Evolutionary conservation across 75 land plant species (phyloP).

Genomic region (Picea sitchensis): DNA sequence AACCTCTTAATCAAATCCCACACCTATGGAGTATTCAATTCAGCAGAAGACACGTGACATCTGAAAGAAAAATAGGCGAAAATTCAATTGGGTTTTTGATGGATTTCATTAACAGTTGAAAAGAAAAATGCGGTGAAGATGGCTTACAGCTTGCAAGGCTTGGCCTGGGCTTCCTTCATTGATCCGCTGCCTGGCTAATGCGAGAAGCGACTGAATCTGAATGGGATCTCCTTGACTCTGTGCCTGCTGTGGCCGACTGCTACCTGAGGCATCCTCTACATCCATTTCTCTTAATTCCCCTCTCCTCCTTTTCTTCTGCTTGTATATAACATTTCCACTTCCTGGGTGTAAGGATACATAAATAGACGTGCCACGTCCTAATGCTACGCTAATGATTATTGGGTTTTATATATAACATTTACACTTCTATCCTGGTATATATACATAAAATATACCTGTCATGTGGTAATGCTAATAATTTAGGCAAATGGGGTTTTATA

Average conservation of each 20-base stretch:
- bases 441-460: too few relatives aligned
- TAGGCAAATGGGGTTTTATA: too few relatives aligned
- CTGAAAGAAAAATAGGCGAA: not conserved
- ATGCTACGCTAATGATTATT: too few relatives aligned
- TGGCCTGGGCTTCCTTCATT: constrained; percentile 22
- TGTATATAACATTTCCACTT: too few relatives aligned
- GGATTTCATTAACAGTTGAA: not conserved
- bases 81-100: not conserved
- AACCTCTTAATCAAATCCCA: not conserved
- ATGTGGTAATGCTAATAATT: too few relatives aligned
- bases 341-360: too few relatives aligned
- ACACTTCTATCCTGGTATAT: too few relatives aligned
- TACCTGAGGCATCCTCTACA: not conserved
- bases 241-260: not conserved
- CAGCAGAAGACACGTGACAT: not conserved
- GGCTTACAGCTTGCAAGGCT: constrained; percentile 28
- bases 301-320: not conserved
- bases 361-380: too few relatives aligned
- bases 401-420: too few relatives aligned
- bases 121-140: not conserved
- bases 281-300: not conserved
- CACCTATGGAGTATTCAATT: not conserved
- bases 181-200: constrained; percentile 21
- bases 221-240: not conserved
- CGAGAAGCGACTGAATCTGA: constrained; percentile 8